phyloP scores from a whole-genome alignment of 2,329 filamentous ascomycete species.

The Exophiala oligosperma region DNA sequence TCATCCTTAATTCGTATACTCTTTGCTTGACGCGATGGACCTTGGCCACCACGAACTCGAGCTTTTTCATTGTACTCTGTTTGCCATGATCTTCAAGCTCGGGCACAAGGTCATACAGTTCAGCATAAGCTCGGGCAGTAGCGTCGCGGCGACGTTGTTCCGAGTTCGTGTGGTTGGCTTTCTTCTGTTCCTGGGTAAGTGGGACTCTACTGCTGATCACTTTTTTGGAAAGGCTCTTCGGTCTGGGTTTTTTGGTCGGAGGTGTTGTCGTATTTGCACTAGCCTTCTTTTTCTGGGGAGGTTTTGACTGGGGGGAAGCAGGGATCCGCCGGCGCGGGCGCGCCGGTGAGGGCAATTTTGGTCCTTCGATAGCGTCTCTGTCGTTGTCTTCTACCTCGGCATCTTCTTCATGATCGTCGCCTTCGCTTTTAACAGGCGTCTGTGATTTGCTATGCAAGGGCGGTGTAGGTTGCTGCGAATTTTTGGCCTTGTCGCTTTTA shows the following conservation, averaged over 20 bases:
- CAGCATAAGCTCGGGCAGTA: slow-evolving; percentile 26
- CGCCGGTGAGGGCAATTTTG: slow-evolving; percentile 22
- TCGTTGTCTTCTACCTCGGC: slow-evolving; percentile 24
- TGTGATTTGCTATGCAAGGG: slow-evolving; percentile 21
- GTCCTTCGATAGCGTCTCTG: slow-evolving; percentile 5
- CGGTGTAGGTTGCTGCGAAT: slow-evolving; percentile 23
- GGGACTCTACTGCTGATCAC: slow-evolving; percentile 11
- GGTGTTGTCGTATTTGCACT: slow-evolving; percentile 7
- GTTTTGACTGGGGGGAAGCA: slow-evolving; percentile 12
- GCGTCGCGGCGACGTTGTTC: slow-evolving; percentile 30
- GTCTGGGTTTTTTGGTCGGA: slow-evolving; percentile 5
- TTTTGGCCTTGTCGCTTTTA: slow-evolving; percentile 15
- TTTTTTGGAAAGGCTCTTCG: slow-evolving; percentile 1
- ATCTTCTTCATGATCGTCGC: slow-evolving; percentile 18
- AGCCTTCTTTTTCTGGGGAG: slow-evolving; percentile 14
- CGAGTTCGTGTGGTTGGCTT: slow-evolving; percentile 30
- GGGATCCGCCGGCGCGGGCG: slow-evolving; percentile 11
- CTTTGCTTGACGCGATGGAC: slow-evolving; percentile 20
- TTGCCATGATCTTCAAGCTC: slow-evolving; percentile 27
- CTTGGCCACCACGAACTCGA: slow-evolving; percentile 28
- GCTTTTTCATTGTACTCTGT: slow-evolving; percentile 31
- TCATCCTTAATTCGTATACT: slow-evolving; percentile 20
- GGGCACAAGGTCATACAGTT: slow-evolving; percentile 29
- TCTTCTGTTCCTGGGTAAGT: slow-evolving; percentile 28
- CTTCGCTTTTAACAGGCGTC: slow-evolving; percentile 15